Conservation (phyloP, 768 basidiomycete genomes). For the Dioszegia crocea region DNA sequence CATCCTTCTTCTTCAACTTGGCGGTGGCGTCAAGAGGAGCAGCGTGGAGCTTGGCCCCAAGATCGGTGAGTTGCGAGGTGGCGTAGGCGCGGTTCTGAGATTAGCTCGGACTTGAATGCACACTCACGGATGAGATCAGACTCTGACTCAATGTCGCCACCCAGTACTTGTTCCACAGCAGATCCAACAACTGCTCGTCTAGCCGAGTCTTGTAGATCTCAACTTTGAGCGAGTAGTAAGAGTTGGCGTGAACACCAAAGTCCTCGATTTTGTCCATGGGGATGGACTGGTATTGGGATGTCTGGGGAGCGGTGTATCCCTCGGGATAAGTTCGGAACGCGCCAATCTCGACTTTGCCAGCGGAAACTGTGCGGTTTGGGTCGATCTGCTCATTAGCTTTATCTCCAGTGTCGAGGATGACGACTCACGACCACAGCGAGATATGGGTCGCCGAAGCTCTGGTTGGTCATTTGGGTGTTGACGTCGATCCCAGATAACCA, state of each 20-base stretch:
- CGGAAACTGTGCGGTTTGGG: conserved; percentile 95
- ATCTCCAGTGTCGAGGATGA: not conserved
- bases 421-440: conserved; percentile 87
- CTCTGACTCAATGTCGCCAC: conserved; percentile 93
- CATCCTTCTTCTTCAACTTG: conserved; percentile 54
- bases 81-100: conserved; percentile 86
- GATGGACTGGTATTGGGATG: conserved; percentile 91
- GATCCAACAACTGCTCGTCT: conserved; percentile 78
- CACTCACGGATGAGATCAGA: conserved; percentile 75
- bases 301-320: conserved; percentile 74
- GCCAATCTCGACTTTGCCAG: conserved; percentile 97
- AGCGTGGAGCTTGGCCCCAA: conserved; percentile 72
- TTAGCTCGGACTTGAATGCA: not conserved
- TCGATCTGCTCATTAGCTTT: conserved; percentile 64
- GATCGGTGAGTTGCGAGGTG: conserved; percentile 80
- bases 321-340: conserved; percentile 97
- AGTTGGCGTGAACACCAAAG: conserved; percentile 95
- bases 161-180: conserved; percentile 99
- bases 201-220: conserved; percentile 89
- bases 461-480: conserved; percentile 91
- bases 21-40: conserved; percentile 51
- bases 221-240: conserved; percentile 91
- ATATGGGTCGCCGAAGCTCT: conserved; percentile 92
- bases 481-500: conserved; percentile 99
- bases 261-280: conserved; percentile 97